Conservation (phyloP, 768 basidiomycete species). For the Amanita phalloides region DNA sequence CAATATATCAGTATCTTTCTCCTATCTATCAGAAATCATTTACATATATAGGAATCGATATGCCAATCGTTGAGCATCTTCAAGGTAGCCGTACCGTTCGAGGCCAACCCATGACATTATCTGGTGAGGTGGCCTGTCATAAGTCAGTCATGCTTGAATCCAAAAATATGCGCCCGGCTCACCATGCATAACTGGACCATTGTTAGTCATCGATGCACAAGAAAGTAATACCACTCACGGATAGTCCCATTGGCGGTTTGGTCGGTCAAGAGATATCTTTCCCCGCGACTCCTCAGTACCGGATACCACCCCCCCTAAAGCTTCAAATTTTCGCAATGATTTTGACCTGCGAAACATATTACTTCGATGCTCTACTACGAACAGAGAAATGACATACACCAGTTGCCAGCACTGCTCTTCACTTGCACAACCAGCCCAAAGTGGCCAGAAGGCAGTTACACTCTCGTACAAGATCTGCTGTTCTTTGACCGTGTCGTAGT, state of each 20-base stretch:
- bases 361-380: conserved; percentile 10
- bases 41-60: conserved; percentile 99
- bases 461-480: conserved; percentile 93
- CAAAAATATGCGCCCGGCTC: neutral
- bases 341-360: conserved; percentile 41
- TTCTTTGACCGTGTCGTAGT: conserved; percentile 89
- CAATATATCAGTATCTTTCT: neutral
- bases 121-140: conserved; percentile 85
- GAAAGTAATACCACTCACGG: conserved; percentile 44
- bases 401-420: conserved; percentile 92
- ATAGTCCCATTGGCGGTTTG: conserved; percentile 98
- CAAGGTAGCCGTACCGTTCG: conserved; percentile 90
- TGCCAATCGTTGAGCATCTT: conserved; percentile 86
- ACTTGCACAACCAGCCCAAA: conserved; percentile 97
- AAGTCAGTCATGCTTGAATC: neutral
- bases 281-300: conserved; percentile 96
- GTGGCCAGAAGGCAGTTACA: conserved; percentile 92
- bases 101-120: conserved; percentile 98
- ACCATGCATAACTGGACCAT: conserved; percentile 56
- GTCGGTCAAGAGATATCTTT: conserved; percentile 89
- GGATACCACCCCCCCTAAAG: conserved; percentile 87
- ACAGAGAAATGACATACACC: conserved; percentile 48
- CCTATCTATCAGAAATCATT: neutral
- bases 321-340: conserved; percentile 92
- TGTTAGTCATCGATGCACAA: conserved; percentile 8